These are phyloP conservation scores for Omphalotus guepiniiformis DNA, from an alignment of 768 basidiomycete species.

Conservation along the genomic window DNA sequence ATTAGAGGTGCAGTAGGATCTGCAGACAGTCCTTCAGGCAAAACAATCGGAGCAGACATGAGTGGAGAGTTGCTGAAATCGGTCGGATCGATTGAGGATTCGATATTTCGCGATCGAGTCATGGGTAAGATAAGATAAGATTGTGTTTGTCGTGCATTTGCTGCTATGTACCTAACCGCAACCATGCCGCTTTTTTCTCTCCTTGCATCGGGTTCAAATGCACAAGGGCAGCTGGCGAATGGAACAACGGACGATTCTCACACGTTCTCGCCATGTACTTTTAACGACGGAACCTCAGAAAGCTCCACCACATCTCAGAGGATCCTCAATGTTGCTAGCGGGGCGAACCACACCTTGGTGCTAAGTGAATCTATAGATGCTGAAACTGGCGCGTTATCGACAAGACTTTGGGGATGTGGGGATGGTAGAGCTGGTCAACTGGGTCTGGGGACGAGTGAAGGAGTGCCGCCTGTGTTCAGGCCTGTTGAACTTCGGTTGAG, in stretches of 20 bases:
- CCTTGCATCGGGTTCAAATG: slow-evolving; percentile 45
- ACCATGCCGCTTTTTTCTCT: slow-evolving; percentile 18
- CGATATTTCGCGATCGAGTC: neutral
- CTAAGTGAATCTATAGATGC: slow-evolving; percentile 31
- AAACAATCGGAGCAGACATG: slow-evolving; percentile 6
- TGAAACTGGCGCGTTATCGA: slow-evolving; percentile 11
- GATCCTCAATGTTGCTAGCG: slow-evolving; percentile 54
- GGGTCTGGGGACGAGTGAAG: slow-evolving; percentile 32
- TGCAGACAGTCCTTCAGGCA: slow-evolving; percentile 20
- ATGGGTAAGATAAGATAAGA: slow-evolving; percentile 1
- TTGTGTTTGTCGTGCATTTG: no score
- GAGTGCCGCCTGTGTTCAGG: slow-evolving; percentile 35
- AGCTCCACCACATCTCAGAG: neutral
- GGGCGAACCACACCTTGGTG: slow-evolving; percentile 80
- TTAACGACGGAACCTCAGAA: slow-evolving; percentile 14
- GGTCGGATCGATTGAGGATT: neutral
- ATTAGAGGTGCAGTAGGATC: slow-evolving; percentile 21
- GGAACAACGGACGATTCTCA: slow-evolving; percentile 42
- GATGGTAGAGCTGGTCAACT: slow-evolving; percentile 72
- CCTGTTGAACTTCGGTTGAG: slow-evolving; percentile 40
- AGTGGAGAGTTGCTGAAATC: neutral
- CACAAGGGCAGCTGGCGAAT: slow-evolving; percentile 48
- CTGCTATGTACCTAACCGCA: neutral
- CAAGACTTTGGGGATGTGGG: slow-evolving; percentile 71
- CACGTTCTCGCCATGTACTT: slow-evolving; percentile 36